phyloP scores from a whole-genome alignment of 345 rosid species.

The Melaleuca quinquenervia region DNA sequence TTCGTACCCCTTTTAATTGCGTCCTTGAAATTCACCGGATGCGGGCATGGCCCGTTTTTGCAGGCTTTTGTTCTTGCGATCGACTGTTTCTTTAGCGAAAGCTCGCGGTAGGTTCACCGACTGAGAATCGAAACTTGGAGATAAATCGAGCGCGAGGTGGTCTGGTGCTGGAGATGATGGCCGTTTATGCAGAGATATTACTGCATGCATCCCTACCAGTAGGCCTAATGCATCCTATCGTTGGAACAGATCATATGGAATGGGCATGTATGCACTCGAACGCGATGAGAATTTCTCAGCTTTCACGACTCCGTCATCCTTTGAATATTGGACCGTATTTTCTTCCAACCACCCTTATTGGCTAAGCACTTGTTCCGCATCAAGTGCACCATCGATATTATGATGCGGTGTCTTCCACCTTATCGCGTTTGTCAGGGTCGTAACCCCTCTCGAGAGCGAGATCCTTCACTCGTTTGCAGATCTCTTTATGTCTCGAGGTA shows the following conservation, averaged over 20 bases:
- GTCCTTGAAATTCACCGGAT: neutral
- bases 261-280: neutral
- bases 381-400: neutral
- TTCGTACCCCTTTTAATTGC: neutral
- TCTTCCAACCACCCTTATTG: neutral
- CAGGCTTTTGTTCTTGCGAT: neutral
- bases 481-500: neutral
- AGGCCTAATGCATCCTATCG: neutral
- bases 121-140: neutral
- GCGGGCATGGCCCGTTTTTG: neutral
- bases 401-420: neutral
- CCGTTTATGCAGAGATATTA: neutral
- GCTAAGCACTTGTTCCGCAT: neutral
- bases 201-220: neutral
- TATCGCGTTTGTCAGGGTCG: neutral
- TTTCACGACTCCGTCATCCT: neutral
- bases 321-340: neutral
- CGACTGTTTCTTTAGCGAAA: neutral
- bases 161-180: neutral
- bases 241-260: neutral
- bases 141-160: neutral
- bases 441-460: neutral
- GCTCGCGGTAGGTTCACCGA: neutral
- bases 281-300: too few species aligned
- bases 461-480: fast-evolving